Evolutionary conservation across 345 rosid genomes (phyloP).

Genomic region (Eucalyptus rudis): DNA sequence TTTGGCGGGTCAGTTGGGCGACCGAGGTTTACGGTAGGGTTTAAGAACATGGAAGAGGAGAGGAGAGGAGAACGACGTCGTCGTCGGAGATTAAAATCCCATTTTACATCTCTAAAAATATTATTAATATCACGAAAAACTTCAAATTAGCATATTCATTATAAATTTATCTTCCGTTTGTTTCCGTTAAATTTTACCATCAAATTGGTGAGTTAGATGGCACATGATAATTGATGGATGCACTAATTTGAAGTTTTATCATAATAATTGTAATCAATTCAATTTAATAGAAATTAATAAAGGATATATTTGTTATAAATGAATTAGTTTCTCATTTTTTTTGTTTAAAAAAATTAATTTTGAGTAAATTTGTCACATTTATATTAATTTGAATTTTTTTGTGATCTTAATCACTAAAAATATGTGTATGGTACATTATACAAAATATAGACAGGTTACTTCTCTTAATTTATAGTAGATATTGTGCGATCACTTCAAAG

Average conservation of each 20-base stretch:
- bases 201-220: accelerated
- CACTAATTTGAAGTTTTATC: too few relatives aligned
- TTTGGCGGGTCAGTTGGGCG: background rate
- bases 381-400: too few relatives aligned
- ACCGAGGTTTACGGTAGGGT: background rate
- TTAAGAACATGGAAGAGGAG: background rate
- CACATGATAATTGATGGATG: accelerated
- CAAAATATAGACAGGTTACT: background rate
- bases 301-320: too few relatives aligned
- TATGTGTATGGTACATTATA: background rate
- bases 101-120: background rate
- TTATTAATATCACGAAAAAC: too few relatives aligned
- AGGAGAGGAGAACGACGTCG: background rate
- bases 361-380: too few relatives aligned
- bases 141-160: accelerated
- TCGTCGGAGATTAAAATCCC: background rate
- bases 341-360: too few relatives aligned
- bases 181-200: accelerated
- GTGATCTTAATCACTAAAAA: background rate
- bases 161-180: too few relatives aligned
- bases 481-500: background rate
- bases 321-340: too few relatives aligned
- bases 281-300: too few relatives aligned
- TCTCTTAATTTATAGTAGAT: background rate
- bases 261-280: too few relatives aligned